Evolutionary conservation across 176 grass and related monocot species (phyloP), one percentile per base, ranked within the genome.

Genomic region (Ampelocalamus luodianensis): DNA sequence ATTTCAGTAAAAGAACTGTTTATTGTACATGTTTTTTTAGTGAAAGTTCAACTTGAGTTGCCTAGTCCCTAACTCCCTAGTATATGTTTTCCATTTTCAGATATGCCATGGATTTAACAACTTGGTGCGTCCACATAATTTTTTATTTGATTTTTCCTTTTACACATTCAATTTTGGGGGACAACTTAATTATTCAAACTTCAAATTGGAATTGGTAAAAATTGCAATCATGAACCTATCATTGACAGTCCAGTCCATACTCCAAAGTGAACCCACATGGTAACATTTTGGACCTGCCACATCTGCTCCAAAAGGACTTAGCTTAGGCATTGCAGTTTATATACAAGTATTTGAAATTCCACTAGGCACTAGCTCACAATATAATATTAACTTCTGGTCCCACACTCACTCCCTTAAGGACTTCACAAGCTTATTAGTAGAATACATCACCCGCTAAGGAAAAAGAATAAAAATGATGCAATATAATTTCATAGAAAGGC

Each of bases 161-260:
- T 70, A 5, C 65, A 58, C 6, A 60, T 42, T 44, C n/a, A 78
- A 17, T 71, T 55, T 68, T 71, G 22, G 13, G 39, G 56, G n/a
- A 78, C 26, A 77, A 15, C 14, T 58, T 58, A 24, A 82, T 80
- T 62, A 40, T 54, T n/a, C 14, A 67, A 79, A 81, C 34, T 42
- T 56, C 2, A 9, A 69, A 42, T 22, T 82, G 36, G 37, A 71
- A 70, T 37, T 58, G 38, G 51, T 58, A 18, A 82, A 82, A 11
- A 43, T 4, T 56, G 38, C 58, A 40, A 68, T 27, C n/a, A 56
- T 42, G 23, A 16, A 70, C 36, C 50, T 58, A 48, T 70, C 5
- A 15, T 55, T 68, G 67, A 20, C 50, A 81, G 5, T 39, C 23
- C 50, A 81, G 5, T 39, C 23, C 37, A 78, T 17, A 45, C 34